Evolutionary conservation across 1,284 basidiomycete species (phyloP).

Genomic region (Cerrena zonata): DNA sequence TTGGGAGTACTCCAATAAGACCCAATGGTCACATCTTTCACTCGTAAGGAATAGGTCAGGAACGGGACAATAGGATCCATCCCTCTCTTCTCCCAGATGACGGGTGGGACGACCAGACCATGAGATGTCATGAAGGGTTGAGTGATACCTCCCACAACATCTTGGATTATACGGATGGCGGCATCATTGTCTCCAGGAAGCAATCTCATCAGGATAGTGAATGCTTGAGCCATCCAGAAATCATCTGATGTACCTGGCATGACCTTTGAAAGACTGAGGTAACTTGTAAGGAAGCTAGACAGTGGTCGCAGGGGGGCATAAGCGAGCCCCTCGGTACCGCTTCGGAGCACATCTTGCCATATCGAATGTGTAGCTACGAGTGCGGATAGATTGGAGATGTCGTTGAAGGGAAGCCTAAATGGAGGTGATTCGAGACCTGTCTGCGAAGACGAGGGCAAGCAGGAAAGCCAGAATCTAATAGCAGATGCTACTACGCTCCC

Average conservation of each 20-base stretch:
- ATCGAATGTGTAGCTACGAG: constrained; percentile 43
- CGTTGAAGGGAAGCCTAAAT: constrained; percentile 50
- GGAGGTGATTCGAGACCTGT: constrained; percentile 38
- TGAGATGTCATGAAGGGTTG: constrained; percentile 35
- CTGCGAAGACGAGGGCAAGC: constrained; percentile 39
- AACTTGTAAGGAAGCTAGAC: constrained; percentile 46
- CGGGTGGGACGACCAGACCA: constrained; percentile 32
- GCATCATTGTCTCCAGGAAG: constrained; percentile 64
- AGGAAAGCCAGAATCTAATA: constrained; percentile 61
- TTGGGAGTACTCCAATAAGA: constrained; percentile 42
- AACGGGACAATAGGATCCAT: constrained; percentile 56
- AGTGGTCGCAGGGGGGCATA: constrained; percentile 45
- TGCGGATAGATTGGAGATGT: constrained; percentile 48
- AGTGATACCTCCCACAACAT: constrained; percentile 35
- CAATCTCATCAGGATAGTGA: constrained; percentile 47
- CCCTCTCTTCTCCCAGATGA: constrained; percentile 49
- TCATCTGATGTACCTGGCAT: constrained; percentile 49
- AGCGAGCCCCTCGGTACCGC: constrained; percentile 21
- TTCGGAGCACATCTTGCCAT: constrained; percentile 35
- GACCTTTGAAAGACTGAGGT: constrained; percentile 49
- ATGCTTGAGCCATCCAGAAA: constrained; percentile 62
- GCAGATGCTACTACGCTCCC: constrained; percentile 40
- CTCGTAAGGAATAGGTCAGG: constrained; percentile 38
- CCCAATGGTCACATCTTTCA: constrained; percentile 33
- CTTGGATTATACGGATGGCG: constrained; percentile 35